These are phyloP conservation scores for Leccinum subtestaceum DNA, from an alignment of 768 basidiomycete genomes.

Conservation along the genomic window DNA sequence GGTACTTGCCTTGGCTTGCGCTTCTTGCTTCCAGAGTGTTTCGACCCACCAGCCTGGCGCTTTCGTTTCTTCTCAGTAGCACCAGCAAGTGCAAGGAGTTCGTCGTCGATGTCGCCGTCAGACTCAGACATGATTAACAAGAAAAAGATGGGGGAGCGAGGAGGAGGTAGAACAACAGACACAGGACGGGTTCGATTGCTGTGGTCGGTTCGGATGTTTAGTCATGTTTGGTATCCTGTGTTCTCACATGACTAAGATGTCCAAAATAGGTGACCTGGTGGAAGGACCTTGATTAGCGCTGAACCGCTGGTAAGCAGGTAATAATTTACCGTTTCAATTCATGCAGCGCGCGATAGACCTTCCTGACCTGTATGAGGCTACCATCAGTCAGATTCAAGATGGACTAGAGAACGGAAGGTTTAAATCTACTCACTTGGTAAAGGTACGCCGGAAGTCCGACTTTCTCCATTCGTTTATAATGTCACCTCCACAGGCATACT, in stretches of 20 bases:
- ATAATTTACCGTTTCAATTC: background rate
- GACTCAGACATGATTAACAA: slow-evolving; percentile 44
- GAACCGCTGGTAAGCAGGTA: background rate
- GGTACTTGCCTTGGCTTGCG: slow-evolving; percentile 67
- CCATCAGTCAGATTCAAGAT: slow-evolving; percentile 51
- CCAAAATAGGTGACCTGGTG: slow-evolving; percentile 10
- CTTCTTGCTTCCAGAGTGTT: slow-evolving; percentile 53
- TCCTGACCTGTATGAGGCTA: slow-evolving; percentile 62
- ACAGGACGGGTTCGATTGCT: background rate
- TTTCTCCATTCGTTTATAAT: background rate
- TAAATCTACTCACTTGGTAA: slow-evolving; percentile 59
- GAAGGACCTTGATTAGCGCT: slow-evolving; percentile 4
- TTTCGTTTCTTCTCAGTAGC: slow-evolving; percentile 67
- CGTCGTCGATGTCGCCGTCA: slow-evolving; percentile 57
- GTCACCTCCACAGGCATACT: slow-evolving; percentile 48
- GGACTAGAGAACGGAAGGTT: slow-evolving; percentile 51
- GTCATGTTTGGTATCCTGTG: slow-evolving; percentile 16
- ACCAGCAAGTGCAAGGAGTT: slow-evolving; percentile 79
- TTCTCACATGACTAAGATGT: slow-evolving; percentile 7
- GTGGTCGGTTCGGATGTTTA: slow-evolving; percentile 15
- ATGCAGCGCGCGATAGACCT: slow-evolving; percentile 1
- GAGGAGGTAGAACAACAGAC: slow-evolving; percentile 1
- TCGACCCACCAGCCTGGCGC: slow-evolving; percentile 45
- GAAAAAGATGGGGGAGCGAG: background rate
- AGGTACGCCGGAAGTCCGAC: slow-evolving; percentile 34